These are phyloP conservation scores for Scheffersomyces insectosa DNA, from an alignment of 1,139 yeast genomes.

Conservation along the genomic window DNA sequence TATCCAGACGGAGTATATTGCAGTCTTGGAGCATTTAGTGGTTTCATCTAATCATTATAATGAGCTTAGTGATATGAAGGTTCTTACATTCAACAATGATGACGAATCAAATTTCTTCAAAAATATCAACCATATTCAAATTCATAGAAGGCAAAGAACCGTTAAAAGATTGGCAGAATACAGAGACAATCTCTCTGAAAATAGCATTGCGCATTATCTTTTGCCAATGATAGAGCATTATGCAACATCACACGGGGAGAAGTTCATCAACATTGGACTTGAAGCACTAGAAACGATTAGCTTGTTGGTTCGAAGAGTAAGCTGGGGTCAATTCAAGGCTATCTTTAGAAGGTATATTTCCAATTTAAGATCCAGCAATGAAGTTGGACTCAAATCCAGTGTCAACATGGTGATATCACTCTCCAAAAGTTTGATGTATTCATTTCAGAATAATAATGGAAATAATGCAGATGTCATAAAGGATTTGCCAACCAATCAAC, in stretches of 20 bases:
- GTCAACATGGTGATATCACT: slow-evolving; percentile 66
- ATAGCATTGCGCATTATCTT: slow-evolving; percentile 74
- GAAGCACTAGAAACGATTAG: slow-evolving; percentile 72
- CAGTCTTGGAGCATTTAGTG: slow-evolving; percentile 66
- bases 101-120: slow-evolving; percentile 85
- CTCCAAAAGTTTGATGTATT: slow-evolving; percentile 50
- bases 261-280: slow-evolving; percentile 68
- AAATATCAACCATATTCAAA: slow-evolving; percentile 80
- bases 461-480: slow-evolving; percentile 20
- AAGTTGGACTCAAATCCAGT: slow-evolving; percentile 56
- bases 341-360: slow-evolving; percentile 69
- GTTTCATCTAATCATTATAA: slow-evolving; percentile 46
- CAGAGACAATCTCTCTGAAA: slow-evolving; percentile 48
- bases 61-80: slow-evolving; percentile 67
- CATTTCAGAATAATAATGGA: slow-evolving; percentile 7
- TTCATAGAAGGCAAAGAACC: slow-evolving; percentile 84
- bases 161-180: slow-evolving; percentile 53
- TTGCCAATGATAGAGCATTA: slow-evolving; percentile 85
- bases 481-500: slow-evolving; percentile 34
- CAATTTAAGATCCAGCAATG: slow-evolving; percentile 48
- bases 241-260: slow-evolving; percentile 58
- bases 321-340: slow-evolving; percentile 83
- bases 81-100: slow-evolving; percentile 63
- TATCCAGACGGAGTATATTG: slow-evolving; percentile 70
- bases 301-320: slow-evolving; percentile 54